These are phyloP conservation scores for Coriolopsis trogii DNA, from an alignment of 1,284 basidiomycete genomes.

Conservation along the genomic window DNA sequence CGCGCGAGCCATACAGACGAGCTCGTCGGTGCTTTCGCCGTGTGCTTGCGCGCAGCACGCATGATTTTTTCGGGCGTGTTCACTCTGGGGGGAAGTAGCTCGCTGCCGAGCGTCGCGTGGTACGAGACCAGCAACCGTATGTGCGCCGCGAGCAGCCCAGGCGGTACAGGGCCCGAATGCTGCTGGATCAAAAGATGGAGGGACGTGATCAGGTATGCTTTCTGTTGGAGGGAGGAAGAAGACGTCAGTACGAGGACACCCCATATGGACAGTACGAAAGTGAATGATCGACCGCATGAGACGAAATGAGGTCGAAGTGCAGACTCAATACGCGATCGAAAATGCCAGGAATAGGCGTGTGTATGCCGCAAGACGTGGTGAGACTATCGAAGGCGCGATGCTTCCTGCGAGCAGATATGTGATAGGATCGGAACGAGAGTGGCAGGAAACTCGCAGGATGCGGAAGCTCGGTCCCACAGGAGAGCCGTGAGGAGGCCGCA, in stretches of 20 bases:
- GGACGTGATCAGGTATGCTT: constrained; percentile 55
- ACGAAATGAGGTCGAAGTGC: not conserved
- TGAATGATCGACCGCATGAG: constrained; percentile 1
- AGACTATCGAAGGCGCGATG: not conserved
- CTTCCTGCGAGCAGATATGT: constrained; percentile 1
- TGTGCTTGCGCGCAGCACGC: constrained; percentile 49
- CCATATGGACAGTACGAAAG: constrained; percentile 9
- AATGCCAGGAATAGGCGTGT: constrained; percentile 2
- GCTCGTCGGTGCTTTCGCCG: constrained; percentile 35
- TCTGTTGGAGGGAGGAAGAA: constrained; percentile 35
- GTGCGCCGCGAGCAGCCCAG: constrained; percentile 48
- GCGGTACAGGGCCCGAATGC: constrained; percentile 32
- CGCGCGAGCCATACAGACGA: constrained; percentile 56
- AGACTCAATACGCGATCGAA: constrained; percentile 8
- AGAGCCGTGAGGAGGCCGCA: not conserved
- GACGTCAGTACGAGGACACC: constrained; percentile 8
- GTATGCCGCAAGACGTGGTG: not conserved
- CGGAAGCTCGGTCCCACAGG: not conserved
- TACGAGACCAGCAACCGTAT: constrained; percentile 44
- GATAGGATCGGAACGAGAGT: not conserved
- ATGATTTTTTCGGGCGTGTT: constrained; percentile 38
- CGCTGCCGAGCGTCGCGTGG: constrained; percentile 26
- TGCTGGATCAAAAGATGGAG: constrained; percentile 47
- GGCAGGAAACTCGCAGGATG: not conserved
- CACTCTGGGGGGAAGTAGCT: constrained; percentile 33